A percentile compares a stretch with the other conserved stretches of the same genome.
These are phyloP conservation scores for Colletotrichum sp. DNA, from an alignment of 2,329 filamentous ascomycete genomes.

Conservation along the genomic window DNA sequence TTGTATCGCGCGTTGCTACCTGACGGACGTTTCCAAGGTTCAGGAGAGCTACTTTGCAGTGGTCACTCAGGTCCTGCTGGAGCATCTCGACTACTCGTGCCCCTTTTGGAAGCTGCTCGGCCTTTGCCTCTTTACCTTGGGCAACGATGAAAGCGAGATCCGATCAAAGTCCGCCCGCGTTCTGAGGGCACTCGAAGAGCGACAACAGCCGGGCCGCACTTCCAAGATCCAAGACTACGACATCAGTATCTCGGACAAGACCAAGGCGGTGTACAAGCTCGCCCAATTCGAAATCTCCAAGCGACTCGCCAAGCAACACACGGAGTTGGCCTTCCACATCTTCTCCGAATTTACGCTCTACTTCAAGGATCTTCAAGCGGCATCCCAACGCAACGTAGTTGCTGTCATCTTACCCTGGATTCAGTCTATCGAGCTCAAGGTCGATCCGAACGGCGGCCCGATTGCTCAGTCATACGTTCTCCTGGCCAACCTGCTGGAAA, in stretches of 20 bases:
- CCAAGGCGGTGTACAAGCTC: constrained; percentile 95
- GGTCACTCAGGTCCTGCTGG: constrained; percentile 83
- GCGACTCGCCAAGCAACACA: constrained; percentile 84
- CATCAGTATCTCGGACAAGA: constrained; percentile 98
- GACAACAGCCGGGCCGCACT: constrained; percentile 73
- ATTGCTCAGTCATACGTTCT: constrained; percentile 94
- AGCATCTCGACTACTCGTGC: constrained; percentile 81
- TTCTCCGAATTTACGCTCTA: constrained; percentile 96
- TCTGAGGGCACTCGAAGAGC: constrained; percentile 80
- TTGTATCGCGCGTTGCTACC: constrained; percentile 90
- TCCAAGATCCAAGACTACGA: constrained; percentile 97
- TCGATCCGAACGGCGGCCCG: constrained; percentile 90
- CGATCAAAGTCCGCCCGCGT: constrained; percentile 86
- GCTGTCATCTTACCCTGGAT: constrained; percentile 96
- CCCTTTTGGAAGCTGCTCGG: constrained; percentile 92
- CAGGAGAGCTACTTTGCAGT: constrained; percentile 96
- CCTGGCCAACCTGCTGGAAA: constrained; percentile 92
- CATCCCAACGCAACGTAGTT: constrained; percentile 90
- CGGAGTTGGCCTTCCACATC: constrained; percentile 88
- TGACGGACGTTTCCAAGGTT: constrained; percentile 79
- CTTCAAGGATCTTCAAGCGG: constrained; percentile 85
- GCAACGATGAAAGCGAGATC: constrained; percentile 88
- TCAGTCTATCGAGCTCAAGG: constrained; percentile 88
- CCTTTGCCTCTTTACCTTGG: constrained; percentile 88
- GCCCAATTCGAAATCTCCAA: constrained; percentile 98